Evolutionary conservation across 176 grass and related monocot species (phyloP).

Genomic region (Areca catechu): DNA sequence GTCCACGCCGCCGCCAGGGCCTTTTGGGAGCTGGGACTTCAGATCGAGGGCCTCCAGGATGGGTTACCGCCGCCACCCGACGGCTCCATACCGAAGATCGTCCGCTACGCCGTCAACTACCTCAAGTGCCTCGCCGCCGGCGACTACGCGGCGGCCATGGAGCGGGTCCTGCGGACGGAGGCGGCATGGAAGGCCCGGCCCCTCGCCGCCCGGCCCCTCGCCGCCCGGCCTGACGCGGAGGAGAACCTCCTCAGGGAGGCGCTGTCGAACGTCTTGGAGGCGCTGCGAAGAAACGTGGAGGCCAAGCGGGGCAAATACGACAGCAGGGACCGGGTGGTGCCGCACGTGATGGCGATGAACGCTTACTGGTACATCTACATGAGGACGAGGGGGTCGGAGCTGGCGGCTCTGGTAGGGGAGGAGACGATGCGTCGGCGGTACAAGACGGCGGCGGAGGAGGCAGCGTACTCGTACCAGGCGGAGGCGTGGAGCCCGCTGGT

Average conservation of each 20-base stretch:
- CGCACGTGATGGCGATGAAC: constrained; percentile 53
- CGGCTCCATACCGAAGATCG: constrained; percentile 50
- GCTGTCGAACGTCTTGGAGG: constrained; percentile 35
- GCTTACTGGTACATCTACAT: constrained; percentile 79
- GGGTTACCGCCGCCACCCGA: background rate
- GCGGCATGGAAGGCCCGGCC: background rate
- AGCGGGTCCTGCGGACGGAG: constrained; percentile 32
- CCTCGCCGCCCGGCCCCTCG: background rate
- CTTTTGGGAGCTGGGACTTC: constrained; percentile 54
- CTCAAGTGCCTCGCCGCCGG: constrained; percentile 49
- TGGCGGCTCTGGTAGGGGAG: constrained; percentile 43
- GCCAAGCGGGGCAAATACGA: constrained; percentile 20
- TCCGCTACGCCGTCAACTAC: constrained; percentile 57
- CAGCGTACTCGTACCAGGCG: constrained; percentile 59
- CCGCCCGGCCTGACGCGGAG: background rate
- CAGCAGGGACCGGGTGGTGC: constrained; percentile 14
- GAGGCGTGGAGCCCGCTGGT: constrained; percentile 35
- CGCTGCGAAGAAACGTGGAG: constrained; percentile 50
- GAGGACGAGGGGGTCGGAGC: constrained; percentile 41
- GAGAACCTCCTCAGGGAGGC: constrained; percentile 21
- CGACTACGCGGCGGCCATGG: constrained; percentile 42
- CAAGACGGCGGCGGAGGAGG: constrained; percentile 52
- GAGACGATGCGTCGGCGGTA: constrained; percentile 35
- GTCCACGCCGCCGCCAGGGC: constrained; percentile 29
- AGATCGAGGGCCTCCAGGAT: constrained; percentile 23